Conservation (phyloP, 257 asterid genomes). For the Craterostigma plantagineum region DNA sequence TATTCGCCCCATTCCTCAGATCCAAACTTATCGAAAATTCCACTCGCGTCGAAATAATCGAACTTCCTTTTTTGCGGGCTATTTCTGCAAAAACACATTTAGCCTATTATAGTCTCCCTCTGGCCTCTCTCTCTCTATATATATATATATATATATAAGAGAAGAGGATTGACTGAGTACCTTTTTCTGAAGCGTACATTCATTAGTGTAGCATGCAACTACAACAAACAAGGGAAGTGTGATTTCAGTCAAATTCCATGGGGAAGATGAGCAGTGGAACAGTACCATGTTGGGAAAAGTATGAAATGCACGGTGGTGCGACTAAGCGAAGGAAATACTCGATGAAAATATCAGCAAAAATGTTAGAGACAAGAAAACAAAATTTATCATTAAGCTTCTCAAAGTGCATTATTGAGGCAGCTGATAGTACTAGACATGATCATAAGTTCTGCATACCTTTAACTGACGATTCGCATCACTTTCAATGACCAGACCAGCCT, state of each 20-base stretch:
- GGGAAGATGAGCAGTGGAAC: too few relatives aligned
- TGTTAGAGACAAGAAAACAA: too few relatives aligned
- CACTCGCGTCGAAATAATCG: constrained; percentile 60
- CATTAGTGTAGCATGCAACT: constrained; percentile 95
- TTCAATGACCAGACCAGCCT: constrained; percentile 76
- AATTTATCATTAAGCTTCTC: too few relatives aligned
- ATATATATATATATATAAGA: constrained; percentile 3
- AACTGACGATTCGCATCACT: constrained; percentile 45
- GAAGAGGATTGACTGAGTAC: constrained; percentile 15
- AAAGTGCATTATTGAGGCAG: too few relatives aligned
- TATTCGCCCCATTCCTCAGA: constrained; percentile 89
- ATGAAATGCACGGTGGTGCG: too few relatives aligned
- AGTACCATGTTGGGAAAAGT: too few relatives aligned
- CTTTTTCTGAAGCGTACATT: constrained; percentile 66
- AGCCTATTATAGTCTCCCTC: constrained; percentile 4
- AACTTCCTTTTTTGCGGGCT: constrained; percentile 10
- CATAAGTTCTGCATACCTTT: constrained; percentile 25
- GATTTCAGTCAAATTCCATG: background rate
- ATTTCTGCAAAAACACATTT: constrained; percentile 8
- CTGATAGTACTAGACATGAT: too few relatives aligned
- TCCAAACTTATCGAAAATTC: constrained; percentile 48
- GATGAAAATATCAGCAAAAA: too few relatives aligned
- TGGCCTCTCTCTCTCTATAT: too few relatives aligned
- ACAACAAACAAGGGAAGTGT: constrained; percentile 17
- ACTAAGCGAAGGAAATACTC: too few relatives aligned